Conservation (phyloP, 306 rosid species). For the Gastrolobium bilobum region DNA sequence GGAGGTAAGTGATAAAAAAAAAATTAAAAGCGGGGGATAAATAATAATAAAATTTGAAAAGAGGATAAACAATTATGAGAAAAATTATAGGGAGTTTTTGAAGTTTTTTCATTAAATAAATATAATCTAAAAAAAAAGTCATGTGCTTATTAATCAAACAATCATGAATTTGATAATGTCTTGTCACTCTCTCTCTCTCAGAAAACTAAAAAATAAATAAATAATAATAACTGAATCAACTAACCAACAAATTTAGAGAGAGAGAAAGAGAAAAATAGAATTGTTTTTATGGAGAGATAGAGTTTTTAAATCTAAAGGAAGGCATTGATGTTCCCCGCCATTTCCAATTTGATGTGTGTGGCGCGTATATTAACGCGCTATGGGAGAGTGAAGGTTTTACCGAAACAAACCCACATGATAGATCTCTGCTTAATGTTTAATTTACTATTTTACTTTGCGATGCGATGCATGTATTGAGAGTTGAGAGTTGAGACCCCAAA, state of each 20-base stretch:
- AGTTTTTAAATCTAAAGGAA: slow-evolving; percentile 54
- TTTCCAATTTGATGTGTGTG: slow-evolving; percentile 44
- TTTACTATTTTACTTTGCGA: slow-evolving; percentile 47
- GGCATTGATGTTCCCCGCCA: slow-evolving; percentile 69
- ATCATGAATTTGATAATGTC: slow-evolving; percentile 48
- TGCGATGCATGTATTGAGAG: slow-evolving; percentile 39
- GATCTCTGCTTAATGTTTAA: slow-evolving; percentile 42
- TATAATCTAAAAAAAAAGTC: too few relatives aligned
- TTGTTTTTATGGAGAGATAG: slow-evolving; percentile 31
- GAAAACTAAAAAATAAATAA: background rate
- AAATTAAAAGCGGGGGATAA: too few relatives aligned
- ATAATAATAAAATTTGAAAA: too few relatives aligned
- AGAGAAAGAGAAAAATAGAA: background rate
- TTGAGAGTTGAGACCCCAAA: slow-evolving; percentile 26
- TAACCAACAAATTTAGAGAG: slow-evolving; percentile 35
- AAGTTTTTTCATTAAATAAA: too few relatives aligned
- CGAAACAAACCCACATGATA: slow-evolving; percentile 50
- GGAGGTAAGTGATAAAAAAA: too few relatives aligned
- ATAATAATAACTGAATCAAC: slow-evolving; percentile 12
- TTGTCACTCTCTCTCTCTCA: background rate
- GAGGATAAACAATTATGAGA: too few relatives aligned
- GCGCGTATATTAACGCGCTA: slow-evolving; percentile 56
- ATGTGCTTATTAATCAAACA: slow-evolving; percentile 11
- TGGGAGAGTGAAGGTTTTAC: background rate
- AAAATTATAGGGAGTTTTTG: too few relatives aligned